Evolutionary conservation across 2,329 filamentous ascomycete genomes (phyloP).

Genomic region (Pseudogymnoascus pannorum): DNA sequence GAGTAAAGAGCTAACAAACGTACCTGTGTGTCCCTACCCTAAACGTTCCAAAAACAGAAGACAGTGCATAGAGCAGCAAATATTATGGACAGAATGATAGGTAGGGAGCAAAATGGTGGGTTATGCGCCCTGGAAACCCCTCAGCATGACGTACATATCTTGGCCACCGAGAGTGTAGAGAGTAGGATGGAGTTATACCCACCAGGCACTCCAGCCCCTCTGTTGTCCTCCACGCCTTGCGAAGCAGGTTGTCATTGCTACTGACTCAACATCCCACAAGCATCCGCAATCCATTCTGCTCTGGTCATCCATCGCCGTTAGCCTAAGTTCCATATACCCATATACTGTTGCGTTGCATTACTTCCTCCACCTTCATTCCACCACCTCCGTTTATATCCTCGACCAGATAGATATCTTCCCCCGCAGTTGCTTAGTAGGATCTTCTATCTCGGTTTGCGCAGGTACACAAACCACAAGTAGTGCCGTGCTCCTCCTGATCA

Average conservation of each 20-base stretch:
- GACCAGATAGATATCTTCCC: neutral
- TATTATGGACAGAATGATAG: no score
- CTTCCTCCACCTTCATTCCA: neutral
- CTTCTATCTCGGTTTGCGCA: neutral
- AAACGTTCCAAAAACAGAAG: no score
- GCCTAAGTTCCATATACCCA: neutral
- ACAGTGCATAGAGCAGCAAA: no score
- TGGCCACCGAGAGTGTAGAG: neutral
- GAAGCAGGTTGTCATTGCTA: neutral
- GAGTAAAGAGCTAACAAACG: no score
- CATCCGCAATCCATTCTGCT: neutral
- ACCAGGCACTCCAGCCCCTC: neutral
- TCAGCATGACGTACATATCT: neutral
- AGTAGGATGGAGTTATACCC: neutral
- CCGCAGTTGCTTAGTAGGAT: neutral
- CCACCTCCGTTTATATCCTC: neutral
- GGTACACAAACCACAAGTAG: neutral
- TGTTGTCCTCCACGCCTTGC: neutral
- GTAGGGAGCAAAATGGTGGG: neutral
- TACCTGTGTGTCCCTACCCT: no score
- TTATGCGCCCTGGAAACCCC: neutral
- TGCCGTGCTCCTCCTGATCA: neutral
- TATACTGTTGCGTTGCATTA: neutral
- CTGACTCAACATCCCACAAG: neutral
- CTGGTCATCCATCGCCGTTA: neutral